phyloP scores from a whole-genome alignment of 116 monocot genomes.

The Cymodocea nodosa region DNA sequence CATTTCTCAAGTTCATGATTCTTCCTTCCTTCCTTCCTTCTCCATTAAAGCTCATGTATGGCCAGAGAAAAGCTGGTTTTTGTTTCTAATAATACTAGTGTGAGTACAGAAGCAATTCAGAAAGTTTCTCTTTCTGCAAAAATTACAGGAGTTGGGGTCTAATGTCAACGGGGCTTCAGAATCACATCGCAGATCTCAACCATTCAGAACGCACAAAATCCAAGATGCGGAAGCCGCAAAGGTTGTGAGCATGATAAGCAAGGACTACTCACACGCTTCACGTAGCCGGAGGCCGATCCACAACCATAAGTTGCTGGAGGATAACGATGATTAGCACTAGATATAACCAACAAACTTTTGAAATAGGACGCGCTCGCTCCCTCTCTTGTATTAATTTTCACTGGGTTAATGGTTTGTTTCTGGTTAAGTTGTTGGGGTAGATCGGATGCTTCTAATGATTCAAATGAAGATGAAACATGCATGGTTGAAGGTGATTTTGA shows the following conservation, averaged over 20 bases:
- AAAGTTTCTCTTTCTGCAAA: neutral
- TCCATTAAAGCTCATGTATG: neutral
- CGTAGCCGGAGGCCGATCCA: neutral
- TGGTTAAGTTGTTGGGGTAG: too few relatives aligned
- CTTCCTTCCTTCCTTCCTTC: neutral
- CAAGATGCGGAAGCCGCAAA: neutral
- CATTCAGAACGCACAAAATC: neutral
- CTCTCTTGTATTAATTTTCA: too few relatives aligned
- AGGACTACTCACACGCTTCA: neutral
- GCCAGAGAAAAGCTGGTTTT: neutral
- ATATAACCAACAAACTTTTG: neutral
- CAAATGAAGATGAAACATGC: too few relatives aligned
- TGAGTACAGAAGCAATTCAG: neutral
- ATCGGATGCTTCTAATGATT: too few relatives aligned
- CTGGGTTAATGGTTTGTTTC: too few relatives aligned
- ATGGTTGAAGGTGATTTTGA: too few relatives aligned
- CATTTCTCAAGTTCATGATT: neutral
- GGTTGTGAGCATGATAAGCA: neutral
- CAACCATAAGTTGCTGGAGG: neutral
- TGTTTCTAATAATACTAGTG: neutral
- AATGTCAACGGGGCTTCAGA: neutral
- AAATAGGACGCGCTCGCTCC: neutral
- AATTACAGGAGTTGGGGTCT: neutral
- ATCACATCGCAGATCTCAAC: neutral
- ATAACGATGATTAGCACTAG: neutral